Evolutionary conservation across 768 basidiomycete species (phyloP).

Genomic region (Obba rivulosa): DNA sequence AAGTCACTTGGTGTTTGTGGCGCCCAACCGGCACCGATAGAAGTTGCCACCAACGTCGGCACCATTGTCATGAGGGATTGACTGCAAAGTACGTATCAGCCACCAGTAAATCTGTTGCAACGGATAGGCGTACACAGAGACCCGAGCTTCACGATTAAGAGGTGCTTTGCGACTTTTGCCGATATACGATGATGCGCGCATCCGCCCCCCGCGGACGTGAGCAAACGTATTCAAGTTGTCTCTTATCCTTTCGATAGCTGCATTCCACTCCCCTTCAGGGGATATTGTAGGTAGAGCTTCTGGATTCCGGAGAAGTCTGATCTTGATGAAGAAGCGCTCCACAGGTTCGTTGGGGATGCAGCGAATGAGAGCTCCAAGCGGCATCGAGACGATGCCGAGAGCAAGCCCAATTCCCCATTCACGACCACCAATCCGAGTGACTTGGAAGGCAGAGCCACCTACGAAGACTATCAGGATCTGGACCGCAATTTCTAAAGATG

Average conservation of each 20-base stretch:
- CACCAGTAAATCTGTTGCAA: constrained; percentile 8
- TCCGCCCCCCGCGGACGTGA: constrained; percentile 82
- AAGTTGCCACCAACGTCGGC: constrained; percentile 67
- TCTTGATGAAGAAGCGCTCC: constrained; percentile 50
- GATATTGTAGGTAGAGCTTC: constrained; percentile 60
- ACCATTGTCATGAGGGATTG: constrained; percentile 75
- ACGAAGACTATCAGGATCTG: constrained; percentile 89
- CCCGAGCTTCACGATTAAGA: constrained; percentile 40
- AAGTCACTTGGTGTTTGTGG: constrained; percentile 46
- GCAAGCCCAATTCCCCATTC: constrained; percentile 95
- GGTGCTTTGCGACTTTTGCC: constrained; percentile 68
- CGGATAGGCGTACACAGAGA: constrained; percentile 37
- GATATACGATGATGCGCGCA: constrained; percentile 82
- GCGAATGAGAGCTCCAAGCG: constrained; percentile 79
- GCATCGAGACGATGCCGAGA: constrained; percentile 82
- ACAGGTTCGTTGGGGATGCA: constrained; percentile 76
- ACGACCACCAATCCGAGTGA: constrained; percentile 66
- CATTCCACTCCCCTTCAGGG: constrained; percentile 64
- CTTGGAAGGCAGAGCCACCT: constrained; percentile 89
- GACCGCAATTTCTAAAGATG: constrained; percentile 65
- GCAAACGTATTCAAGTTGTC: constrained; percentile 85
- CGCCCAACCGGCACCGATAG: constrained; percentile 61
- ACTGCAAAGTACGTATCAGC: constrained; percentile 29
- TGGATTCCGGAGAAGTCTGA: constrained; percentile 59
- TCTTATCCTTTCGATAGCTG: constrained; percentile 74